These are phyloP conservation scores for Acanthamoeba sp. DNA, from an alignment of 208 protist species.

Conservation along the genomic window DNA sequence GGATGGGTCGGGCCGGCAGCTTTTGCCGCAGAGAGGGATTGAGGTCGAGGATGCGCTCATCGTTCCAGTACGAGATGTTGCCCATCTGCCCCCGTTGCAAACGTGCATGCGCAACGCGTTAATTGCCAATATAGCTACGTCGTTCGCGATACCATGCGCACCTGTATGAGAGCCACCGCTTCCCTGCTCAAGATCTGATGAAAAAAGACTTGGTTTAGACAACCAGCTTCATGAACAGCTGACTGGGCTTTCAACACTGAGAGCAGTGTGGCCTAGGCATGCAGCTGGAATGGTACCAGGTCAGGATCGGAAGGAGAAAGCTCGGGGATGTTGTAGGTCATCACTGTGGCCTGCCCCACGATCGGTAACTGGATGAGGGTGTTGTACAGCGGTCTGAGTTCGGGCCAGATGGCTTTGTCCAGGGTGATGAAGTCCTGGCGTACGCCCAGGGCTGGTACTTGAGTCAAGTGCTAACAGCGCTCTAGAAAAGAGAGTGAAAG, in stretches of 20 bases:
- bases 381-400: background rate
- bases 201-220: too few relatives aligned
- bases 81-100: background rate
- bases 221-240: background rate
- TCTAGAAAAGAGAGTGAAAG: background rate
- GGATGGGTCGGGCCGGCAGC: background rate
- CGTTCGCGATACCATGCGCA: background rate
- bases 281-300: too few relatives aligned
- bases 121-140: background rate
- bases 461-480: too few relatives aligned
- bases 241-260: background rate
- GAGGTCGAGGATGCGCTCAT: background rate
- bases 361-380: conserved; percentile 24
- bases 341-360: background rate
- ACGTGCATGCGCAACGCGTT: background rate
- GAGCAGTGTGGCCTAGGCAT: too few relatives aligned
- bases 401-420: background rate
- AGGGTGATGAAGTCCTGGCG: background rate
- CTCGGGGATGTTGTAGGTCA: conserved; percentile 37
- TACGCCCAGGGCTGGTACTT: too few relatives aligned
- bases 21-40: background rate
- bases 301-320: background rate
- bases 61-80: conserved; percentile 1
- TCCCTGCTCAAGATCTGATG: background rate
- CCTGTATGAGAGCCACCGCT: background rate